phyloP scores from a whole-genome alignment of 179 eudicot species.

The Silene vulgaris region DNA sequence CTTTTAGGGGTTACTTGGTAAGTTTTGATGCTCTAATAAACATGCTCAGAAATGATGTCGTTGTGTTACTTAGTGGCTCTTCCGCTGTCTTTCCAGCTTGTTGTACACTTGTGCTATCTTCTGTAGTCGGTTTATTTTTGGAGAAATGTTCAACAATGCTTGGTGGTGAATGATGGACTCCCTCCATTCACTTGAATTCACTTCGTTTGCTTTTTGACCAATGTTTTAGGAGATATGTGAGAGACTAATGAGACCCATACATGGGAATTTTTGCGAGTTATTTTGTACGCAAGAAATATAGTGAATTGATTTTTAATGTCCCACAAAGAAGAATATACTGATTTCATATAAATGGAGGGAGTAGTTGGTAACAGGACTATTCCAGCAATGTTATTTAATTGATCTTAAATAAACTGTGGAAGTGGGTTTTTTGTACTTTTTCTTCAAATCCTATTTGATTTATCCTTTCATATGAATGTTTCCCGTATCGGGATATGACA shows the following conservation, averaged over 20 bases:
- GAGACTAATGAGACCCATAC: not conserved
- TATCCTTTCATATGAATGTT: not conserved
- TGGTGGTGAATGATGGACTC: not conserved
- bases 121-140: not conserved
- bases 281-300: no score
- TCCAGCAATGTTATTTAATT: not conserved
- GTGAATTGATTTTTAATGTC: not conserved
- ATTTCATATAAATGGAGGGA: not conserved
- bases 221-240: not conserved
- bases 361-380: no score
- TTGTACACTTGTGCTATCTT: not conserved
- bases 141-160: not conserved
- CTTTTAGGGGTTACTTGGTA: slow-evolving; percentile 97
- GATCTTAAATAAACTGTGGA: not conserved
- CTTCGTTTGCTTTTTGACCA: not conserved
- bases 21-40: slow-evolving; percentile 14
- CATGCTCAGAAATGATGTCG: not conserved
- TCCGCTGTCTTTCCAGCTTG: not conserved
- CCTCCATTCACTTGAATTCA: not conserved
- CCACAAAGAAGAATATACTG: not conserved
- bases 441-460: not conserved
- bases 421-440: not conserved
- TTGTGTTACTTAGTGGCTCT: not conserved
- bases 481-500: no score
- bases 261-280: not conserved